These are phyloP conservation scores for Keqinozyma sinolaborantium DNA, from an alignment of 1,139 yeast genomes.

Conservation along the genomic window DNA sequence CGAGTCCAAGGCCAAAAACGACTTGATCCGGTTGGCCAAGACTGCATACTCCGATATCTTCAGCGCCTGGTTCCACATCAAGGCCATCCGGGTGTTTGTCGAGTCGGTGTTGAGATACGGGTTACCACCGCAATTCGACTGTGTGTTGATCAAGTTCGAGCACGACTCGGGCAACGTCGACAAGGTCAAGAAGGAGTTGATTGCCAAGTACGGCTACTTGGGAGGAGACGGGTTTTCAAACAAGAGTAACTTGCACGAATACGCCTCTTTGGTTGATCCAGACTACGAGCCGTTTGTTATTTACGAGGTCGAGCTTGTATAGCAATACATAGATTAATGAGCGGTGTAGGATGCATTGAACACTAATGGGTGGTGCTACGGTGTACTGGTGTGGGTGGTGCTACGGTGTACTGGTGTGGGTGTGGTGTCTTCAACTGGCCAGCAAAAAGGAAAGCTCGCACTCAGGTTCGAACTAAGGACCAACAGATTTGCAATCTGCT, in stretches of 20 bases:
- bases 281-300: slow-evolving; percentile 95
- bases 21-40: slow-evolving; percentile 74
- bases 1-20: slow-evolving; percentile 74
- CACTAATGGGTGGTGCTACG: too few species aligned
- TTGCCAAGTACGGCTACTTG: slow-evolving; percentile 76
- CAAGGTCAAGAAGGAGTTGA: slow-evolving; percentile 64
- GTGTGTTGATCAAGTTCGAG: slow-evolving; percentile 50
- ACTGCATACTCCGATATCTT: slow-evolving; percentile 86
- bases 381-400: too few species aligned
- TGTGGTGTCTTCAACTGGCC: not conserved
- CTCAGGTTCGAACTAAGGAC: slow-evolving; percentile 86
- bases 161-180: slow-evolving; percentile 41
- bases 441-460: slow-evolving; percentile 51
- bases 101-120: slow-evolving; percentile 89
- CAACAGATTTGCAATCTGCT: slow-evolving; percentile 90
- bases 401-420: too few species aligned
- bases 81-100: slow-evolving; percentile 53
- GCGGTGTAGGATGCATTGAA: too few species aligned
- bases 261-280: slow-evolving; percentile 86
- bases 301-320: slow-evolving; percentile 49
- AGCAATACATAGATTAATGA: slow-evolving; percentile 3
- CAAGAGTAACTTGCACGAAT: slow-evolving; percentile 68
- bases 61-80: slow-evolving; percentile 86
- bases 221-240: slow-evolving; percentile 87
- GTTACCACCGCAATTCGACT: slow-evolving; percentile 86